phyloP scores from a whole-genome alignment of 1,139 yeast genomes.

The Yamadazyma mexicana region DNA sequence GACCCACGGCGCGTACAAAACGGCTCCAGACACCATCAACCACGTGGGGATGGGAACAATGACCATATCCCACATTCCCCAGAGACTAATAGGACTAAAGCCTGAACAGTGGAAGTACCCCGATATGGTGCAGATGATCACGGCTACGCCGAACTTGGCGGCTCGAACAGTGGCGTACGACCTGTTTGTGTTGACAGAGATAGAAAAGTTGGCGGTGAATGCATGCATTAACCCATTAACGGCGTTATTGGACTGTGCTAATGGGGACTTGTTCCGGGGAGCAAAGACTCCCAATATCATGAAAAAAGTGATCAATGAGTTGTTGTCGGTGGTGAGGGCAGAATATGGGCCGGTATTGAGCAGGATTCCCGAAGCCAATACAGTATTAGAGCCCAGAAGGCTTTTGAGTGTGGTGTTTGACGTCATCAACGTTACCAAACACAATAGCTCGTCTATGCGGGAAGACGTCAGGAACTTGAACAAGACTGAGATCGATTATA shows the following conservation, averaged over 20 bases:
- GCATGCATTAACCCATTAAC: conserved; percentile 77
- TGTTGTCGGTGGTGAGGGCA: conserved; percentile 36
- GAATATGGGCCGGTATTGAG: conserved; percentile 33
- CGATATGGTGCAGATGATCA: conserved; percentile 32
- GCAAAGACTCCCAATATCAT: conserved; percentile 30
- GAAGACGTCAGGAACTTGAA: conserved; percentile 66
- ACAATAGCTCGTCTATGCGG: conserved; percentile 85
- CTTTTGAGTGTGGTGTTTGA: conserved; percentile 48
- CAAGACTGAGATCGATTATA: conserved; percentile 73
- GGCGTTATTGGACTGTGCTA: conserved; percentile 64
- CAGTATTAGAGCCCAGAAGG: conserved; percentile 40
- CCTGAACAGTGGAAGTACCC: conserved; percentile 18
- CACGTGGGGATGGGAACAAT: conserved; percentile 72
- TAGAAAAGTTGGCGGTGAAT: conserved; percentile 73
- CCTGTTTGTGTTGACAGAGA: conserved; percentile 62
- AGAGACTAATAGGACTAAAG: neutral
- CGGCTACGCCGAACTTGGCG: conserved; percentile 34
- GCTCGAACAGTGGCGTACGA: conserved; percentile 48
- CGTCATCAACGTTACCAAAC: conserved; percentile 46
- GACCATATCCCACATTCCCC: conserved; percentile 30
- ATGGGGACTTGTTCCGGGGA: conserved; percentile 62
- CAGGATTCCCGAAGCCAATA: conserved; percentile 33
- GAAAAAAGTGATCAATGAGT: conserved; percentile 46
- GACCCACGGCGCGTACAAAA: conserved; percentile 72
- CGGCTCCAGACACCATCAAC: conserved; percentile 45